These are phyloP conservation scores for Prunus mira DNA, from an alignment of 306 rosid genomes.

Conservation along the genomic window DNA sequence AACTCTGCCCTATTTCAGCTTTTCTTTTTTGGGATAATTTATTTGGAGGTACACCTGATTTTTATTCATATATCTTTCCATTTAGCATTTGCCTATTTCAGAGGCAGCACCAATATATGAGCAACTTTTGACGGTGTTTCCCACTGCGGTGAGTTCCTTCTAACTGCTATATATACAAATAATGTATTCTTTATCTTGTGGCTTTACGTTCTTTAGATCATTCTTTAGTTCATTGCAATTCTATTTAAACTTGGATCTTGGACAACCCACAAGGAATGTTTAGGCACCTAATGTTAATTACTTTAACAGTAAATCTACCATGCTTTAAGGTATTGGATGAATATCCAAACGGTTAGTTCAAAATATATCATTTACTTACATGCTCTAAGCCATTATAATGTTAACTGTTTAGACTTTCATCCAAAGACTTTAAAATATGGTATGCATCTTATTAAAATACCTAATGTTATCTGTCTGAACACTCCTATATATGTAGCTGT, in stretches of 20 bases:
- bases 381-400: no score
- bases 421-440: no score
- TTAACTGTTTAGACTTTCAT: no score
- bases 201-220: neutral
- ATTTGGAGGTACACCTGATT: neutral
- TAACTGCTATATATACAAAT: neutral
- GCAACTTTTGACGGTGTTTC: slow-evolving; percentile 72
- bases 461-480: neutral
- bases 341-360: neutral
- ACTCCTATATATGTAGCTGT: neutral
- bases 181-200: neutral
- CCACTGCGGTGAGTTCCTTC: slow-evolving; percentile 73
- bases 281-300: neutral
- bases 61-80: slow-evolving; percentile 2
- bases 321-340: neutral
- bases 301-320: neutral
- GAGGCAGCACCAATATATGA: slow-evolving; percentile 87
- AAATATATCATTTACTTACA: no score
- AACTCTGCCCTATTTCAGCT: neutral
- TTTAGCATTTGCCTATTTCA: slow-evolving; percentile 72
- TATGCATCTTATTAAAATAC: neutral
- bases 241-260: neutral
- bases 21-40: neutral
- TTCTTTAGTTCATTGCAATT: neutral
- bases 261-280: neutral